Evolutionary conservation across 2,329 filamentous ascomycete genomes (phyloP).

Genomic region (Colletotrichum somersetense): DNA sequence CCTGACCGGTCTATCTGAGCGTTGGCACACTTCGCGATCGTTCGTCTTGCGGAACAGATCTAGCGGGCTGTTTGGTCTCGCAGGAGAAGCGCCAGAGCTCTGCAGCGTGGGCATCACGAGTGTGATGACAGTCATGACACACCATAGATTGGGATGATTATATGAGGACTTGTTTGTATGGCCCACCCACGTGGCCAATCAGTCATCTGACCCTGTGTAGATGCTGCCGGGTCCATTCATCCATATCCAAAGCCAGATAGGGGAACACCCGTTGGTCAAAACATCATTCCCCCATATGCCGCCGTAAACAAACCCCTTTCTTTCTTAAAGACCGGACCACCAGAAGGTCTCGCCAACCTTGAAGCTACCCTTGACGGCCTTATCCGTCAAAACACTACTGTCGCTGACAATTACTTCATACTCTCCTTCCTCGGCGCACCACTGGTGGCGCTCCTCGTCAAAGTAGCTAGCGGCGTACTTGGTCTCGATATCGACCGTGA

Average conservation of each 20-base stretch:
- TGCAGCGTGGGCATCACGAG: constrained; percentile 69
- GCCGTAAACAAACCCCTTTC: not conserved
- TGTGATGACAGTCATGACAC: constrained; percentile 8
- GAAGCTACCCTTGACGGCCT: constrained; percentile 65
- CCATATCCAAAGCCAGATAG: constrained; percentile 8
- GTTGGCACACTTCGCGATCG: constrained; percentile 67
- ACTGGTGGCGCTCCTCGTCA: constrained; percentile 75
- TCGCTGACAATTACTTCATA: constrained; percentile 73
- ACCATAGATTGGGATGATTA: not conserved
- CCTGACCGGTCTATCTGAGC: constrained; percentile 77
- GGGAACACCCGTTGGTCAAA: not conserved
- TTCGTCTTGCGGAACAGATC: constrained; percentile 69
- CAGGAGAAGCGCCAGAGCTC: constrained; percentile 75
- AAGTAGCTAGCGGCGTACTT: constrained; percentile 79
- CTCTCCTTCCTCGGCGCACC: constrained; percentile 74
- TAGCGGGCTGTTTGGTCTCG: constrained; percentile 77
- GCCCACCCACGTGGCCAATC: not conserved
- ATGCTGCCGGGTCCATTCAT: constrained; percentile 5
- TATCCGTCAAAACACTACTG: constrained; percentile 64
- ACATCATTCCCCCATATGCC: not conserved
- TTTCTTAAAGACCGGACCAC: constrained; percentile 73
- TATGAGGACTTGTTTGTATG: not conserved
- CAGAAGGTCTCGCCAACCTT: constrained; percentile 71
- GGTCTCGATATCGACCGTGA: constrained; percentile 68
- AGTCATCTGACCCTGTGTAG: not conserved